Evolutionary conservation across 1,284 basidiomycete genomes (phyloP).

Genomic region (Inonotus hispidus): DNA sequence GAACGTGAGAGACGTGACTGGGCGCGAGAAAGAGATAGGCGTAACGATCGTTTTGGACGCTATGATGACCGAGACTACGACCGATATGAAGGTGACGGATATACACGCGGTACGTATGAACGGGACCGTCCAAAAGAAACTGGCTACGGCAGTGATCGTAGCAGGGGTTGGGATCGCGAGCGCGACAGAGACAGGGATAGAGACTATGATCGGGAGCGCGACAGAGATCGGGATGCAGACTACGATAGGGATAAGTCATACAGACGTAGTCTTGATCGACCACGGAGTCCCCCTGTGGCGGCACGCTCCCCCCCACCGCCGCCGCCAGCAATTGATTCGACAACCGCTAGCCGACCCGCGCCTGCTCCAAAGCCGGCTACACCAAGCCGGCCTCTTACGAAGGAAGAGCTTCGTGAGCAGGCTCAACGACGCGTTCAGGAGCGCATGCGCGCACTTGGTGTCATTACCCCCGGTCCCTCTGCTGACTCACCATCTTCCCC

Average conservation of each 20-base stretch:
- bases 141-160: conserved; percentile 35
- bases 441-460: conserved; percentile 83
- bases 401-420: conserved; percentile 80
- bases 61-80: conserved; percentile 45
- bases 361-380: conserved; percentile 48
- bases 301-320: conserved; percentile 48
- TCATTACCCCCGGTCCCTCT: conserved; percentile 48
- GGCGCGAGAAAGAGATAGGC: conserved; percentile 74
- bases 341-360: conserved; percentile 34
- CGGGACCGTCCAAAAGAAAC: conserved; percentile 30
- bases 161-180: conserved; percentile 33
- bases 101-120: conserved; percentile 34
- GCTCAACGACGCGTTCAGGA: conserved; percentile 84
- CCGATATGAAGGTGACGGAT: conserved; percentile 25
- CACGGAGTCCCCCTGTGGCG: conserved; percentile 46
- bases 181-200: conserved; percentile 27
- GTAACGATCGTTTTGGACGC: conserved; percentile 78
- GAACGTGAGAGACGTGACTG: conserved; percentile 77
- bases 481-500: conserved; percentile 27
- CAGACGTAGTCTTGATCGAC: conserved; percentile 39
- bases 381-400: conserved; percentile 74
- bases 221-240: conserved; percentile 27
- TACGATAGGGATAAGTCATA: not conserved
- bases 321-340: conserved; percentile 29
- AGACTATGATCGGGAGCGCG: conserved; percentile 25